phyloP scores from a whole-genome alignment of 495 filamentous ascomycete species.

The Daldinia grandis region DNA sequence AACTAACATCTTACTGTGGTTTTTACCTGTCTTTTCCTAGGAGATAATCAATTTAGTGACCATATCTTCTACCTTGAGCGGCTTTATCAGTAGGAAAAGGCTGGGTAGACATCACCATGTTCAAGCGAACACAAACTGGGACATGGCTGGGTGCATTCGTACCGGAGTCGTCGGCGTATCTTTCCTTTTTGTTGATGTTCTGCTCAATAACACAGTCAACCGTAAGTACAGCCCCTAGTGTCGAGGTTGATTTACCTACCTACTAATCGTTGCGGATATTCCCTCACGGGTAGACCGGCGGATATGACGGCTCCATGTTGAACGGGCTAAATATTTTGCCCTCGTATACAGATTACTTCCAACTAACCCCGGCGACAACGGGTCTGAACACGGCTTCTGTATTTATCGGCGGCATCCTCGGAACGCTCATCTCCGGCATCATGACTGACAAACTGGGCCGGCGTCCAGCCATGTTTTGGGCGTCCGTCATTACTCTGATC shows the following conservation, averaged over 20 bases:
- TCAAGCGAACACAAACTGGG: background rate
- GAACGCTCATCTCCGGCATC: conserved; percentile 49
- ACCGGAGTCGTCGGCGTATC: background rate
- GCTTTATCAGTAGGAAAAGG: background rate
- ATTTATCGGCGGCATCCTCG: conserved; percentile 55
- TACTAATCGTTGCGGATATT: background rate
- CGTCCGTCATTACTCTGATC: background rate
- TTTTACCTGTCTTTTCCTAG: background rate
- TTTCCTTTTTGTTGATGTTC: background rate
- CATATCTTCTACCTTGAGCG: background rate
- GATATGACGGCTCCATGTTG: conserved; percentile 62
- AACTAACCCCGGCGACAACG: conserved; percentile 52
- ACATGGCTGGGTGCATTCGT: background rate
- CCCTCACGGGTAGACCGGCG: conserved; percentile 42
- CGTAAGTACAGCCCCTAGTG: background rate
- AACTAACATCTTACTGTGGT: background rate
- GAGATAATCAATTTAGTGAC: background rate
- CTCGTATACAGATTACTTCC: conserved; percentile 60
- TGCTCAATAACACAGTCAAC: background rate
- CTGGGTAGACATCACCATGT: background rate
- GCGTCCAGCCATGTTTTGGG: background rate
- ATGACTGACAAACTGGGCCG: conserved; percentile 45
- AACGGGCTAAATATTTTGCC: conserved; percentile 63
- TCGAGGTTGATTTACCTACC: background rate
- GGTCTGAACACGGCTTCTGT: conserved; percentile 59